Base-by-base conservation (phyloP, 2,329 filamentous ascomycete genomes). In the Beauveria rudraprayagi region DNA sequence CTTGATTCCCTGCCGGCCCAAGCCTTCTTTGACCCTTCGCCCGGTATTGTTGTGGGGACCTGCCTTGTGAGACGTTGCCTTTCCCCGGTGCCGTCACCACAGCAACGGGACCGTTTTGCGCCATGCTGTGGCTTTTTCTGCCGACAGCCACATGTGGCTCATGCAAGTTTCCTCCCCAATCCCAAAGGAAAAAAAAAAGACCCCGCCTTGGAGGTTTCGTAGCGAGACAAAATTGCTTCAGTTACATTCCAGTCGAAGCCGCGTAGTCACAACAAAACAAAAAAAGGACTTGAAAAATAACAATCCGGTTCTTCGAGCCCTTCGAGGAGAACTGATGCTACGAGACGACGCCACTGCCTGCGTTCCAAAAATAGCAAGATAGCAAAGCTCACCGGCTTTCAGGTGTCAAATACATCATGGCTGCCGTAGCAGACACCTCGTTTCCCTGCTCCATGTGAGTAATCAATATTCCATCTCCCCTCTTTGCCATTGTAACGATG, bases 401-500 rank as follows among this genome's bases (percentile, higher is more conserved):
- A 28, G 64, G 65, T 66, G 70, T 44, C 41, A 37, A 64, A 66
- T 66, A 70, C 66, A 43, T 28, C 70, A 80, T 79, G 76, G 70
- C 75, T 63, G 69, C 69, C 66, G 67, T 71, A 62, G 62, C 65
- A 63, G 79, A 81, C 66, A 66, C 76, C 53, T 76, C 78, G 17
- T 88, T 87, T 67, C 85, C 86, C 56, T 88, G 84, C 73, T 80
- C 82, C 37, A 71, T 89, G 86, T 87, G 77, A 69, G 83, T 64
- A 63, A 60, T 9, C 47, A 4, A 10, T 17, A 10, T n/a, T 30
- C 28, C 30, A 26, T 26, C 24, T 26, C 46, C 47, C 46, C 5
- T 34, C 30, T 34, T 34, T 11, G 2, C 4, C 11, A 14, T 34
- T 34, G 30, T 11, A 14, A 34, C 30, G 3, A 34, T 14, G 5